Percentiles rank a stretch among this genome's conserved stretches.
Evolutionary conservation across 2,329 filamentous ascomycete species (phyloP).

Genomic region (Penicillium sp.): DNA sequence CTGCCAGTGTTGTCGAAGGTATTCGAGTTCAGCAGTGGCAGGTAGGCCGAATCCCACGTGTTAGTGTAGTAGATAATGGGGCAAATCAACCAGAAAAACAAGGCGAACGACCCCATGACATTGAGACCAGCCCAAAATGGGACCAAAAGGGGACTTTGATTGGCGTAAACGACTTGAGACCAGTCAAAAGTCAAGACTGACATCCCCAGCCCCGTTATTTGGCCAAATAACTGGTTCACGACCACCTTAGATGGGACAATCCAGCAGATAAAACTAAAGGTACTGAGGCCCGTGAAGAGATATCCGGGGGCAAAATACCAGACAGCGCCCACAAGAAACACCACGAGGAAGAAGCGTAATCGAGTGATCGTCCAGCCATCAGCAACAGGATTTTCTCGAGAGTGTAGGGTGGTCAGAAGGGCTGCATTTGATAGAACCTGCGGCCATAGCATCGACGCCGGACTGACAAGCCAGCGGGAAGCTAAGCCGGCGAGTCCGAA

Average conservation of each 20-base stretch:
- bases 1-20: constrained; percentile 64
- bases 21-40: constrained; percentile 60
- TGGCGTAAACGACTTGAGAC: constrained; percentile 68
- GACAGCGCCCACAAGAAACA: constrained; percentile 31
- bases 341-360: constrained; percentile 37
- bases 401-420: constrained; percentile 44
- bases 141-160: constrained; percentile 66
- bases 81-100: constrained; percentile 46
- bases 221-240: constrained; percentile 71
- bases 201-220: constrained; percentile 63
- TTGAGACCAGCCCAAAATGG: constrained; percentile 52
- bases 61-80: constrained; percentile 53
- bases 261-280: constrained; percentile 71
- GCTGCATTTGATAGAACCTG: constrained; percentile 52
- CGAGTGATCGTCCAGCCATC: constrained; percentile 45
- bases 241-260: constrained; percentile 65
- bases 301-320: constrained; percentile 57
- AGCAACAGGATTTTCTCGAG: constrained; percentile 30
- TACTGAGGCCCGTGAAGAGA: constrained; percentile 65
- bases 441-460: constrained; percentile 65
- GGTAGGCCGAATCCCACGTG: constrained; percentile 56
- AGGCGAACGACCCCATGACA: constrained; percentile 44
- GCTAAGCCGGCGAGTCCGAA: constrained; percentile 62
- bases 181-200: constrained; percentile 73
- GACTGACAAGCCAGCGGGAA: constrained; percentile 57